Conservation (phyloP, 2,329 filamentous ascomycete genomes). For the Aureobasidium zeae region DNA sequence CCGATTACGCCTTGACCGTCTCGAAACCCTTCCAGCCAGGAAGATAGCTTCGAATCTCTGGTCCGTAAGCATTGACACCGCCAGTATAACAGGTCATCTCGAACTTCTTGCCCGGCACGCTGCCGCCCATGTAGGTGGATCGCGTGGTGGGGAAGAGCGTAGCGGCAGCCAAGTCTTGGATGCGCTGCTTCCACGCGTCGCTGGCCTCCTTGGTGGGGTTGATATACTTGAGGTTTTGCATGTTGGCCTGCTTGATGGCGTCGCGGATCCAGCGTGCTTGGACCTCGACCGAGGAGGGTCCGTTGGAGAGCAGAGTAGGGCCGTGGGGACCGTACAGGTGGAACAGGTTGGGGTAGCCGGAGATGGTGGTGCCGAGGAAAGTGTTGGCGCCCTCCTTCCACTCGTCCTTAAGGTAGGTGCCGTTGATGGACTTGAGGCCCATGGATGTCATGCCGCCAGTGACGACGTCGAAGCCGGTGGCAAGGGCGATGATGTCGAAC, state of each 20-base stretch:
- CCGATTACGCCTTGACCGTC: too few species aligned
- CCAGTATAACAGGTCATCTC: too few species aligned
- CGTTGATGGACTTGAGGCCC: slow-evolving; percentile 23
- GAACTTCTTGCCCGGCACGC: slow-evolving; percentile 40
- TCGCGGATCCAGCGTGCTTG: slow-evolving; percentile 40
- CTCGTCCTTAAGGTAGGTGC: slow-evolving; percentile 24
- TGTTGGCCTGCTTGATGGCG: slow-evolving; percentile 31
- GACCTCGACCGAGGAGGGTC: slow-evolving; percentile 36
- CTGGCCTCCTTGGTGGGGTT: slow-evolving; percentile 35
- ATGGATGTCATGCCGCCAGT: slow-evolving; percentile 26
- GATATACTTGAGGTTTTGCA: slow-evolving; percentile 32
- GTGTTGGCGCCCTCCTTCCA: slow-evolving; percentile 30
- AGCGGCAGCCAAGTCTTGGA: slow-evolving; percentile 33
- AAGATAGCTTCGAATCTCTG: too few species aligned
- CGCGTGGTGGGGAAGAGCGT: slow-evolving; percentile 35
- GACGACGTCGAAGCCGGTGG: slow-evolving; percentile 33
- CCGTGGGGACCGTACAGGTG: slow-evolving; percentile 39
- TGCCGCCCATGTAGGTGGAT: slow-evolving; percentile 38
- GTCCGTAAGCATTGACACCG: too few species aligned
- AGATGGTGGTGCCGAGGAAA: slow-evolving; percentile 26
- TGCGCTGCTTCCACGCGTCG: slow-evolving; percentile 32
- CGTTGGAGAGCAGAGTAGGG: slow-evolving; percentile 39
- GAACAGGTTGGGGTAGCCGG: slow-evolving; percentile 19
- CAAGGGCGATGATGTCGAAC: slow-evolving; percentile 31
- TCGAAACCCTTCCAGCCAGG: too few species aligned